phyloP scores from a whole-genome alignment of 2,329 filamentous ascomycete species.

The Sporothrix schenckii region DNA sequence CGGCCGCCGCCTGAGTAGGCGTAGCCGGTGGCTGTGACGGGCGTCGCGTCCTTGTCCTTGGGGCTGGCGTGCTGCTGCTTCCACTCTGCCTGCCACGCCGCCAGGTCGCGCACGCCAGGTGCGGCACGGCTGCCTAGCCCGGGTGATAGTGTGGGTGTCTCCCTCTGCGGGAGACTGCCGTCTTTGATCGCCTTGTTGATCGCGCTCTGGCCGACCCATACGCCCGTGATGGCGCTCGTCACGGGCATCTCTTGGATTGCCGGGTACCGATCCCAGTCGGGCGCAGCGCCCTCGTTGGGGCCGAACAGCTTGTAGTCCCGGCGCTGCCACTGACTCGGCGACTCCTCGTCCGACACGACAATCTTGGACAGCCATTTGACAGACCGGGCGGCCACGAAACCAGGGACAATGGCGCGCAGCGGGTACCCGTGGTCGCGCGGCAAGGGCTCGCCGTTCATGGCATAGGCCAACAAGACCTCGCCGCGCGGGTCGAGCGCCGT shows the following conservation, averaged over 20 bases:
- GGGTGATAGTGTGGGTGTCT: background rate
- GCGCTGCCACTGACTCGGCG: slow-evolving; percentile 65
- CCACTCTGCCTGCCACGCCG: slow-evolving; percentile 32
- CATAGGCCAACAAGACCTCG: slow-evolving; percentile 68
- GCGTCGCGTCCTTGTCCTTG: slow-evolving; percentile 7
- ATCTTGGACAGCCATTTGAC: slow-evolving; percentile 72
- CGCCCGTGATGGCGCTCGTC: slow-evolving; percentile 65
- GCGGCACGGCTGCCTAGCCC: slow-evolving; percentile 29
- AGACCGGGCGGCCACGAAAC: slow-evolving; percentile 66
- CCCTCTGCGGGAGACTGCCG: background rate
- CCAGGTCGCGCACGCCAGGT: slow-evolving; percentile 33
- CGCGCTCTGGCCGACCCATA: slow-evolving; percentile 47
- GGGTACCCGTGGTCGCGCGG: slow-evolving; percentile 69
- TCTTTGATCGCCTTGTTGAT: slow-evolving; percentile 32
- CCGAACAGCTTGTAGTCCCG: slow-evolving; percentile 71
- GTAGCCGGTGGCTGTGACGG: slow-evolving; percentile 60
- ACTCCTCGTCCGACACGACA: slow-evolving; percentile 67
- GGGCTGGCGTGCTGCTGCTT: too few species aligned
- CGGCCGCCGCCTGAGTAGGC: slow-evolving; percentile 70
- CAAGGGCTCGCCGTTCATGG: slow-evolving; percentile 67
- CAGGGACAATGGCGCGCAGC: slow-evolving; percentile 63
- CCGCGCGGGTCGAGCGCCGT: slow-evolving; percentile 61
- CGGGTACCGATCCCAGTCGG: slow-evolving; percentile 65
- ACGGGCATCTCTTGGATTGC: slow-evolving; percentile 71
- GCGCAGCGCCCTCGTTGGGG: slow-evolving; percentile 59